Evolutionary conservation across 2,329 filamentous ascomycete species (phyloP).

Genomic region (Botryotinia narcissicola): DNA sequence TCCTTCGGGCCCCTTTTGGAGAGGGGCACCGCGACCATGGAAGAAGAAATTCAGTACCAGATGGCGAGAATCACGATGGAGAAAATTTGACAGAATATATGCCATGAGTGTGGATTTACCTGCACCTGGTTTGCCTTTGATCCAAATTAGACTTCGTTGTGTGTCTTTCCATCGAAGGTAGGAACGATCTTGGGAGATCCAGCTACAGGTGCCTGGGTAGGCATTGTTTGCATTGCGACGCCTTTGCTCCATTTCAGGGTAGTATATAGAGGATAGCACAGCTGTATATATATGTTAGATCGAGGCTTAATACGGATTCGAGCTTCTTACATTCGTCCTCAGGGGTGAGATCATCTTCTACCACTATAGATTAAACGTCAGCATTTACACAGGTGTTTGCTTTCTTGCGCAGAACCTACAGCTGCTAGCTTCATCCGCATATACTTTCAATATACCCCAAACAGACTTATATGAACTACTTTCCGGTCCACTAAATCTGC

Average conservation of each 20-base stretch:
- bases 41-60: conserved; percentile 40
- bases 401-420: background rate
- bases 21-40: conserved; percentile 36
- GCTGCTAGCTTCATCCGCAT: conserved; percentile 1
- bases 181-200: conserved; percentile 35
- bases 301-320: fast-evolving
- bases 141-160: conserved; percentile 39
- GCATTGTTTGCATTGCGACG: conserved; percentile 31
- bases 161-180: conserved; percentile 32
- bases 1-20: conserved; percentile 40
- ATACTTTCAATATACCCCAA: conserved; percentile 1
- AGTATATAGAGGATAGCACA: conserved; percentile 32
- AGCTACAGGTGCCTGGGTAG: conserved; percentile 37
- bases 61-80: background rate
- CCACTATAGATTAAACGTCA: conserved; percentile 3
- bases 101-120: conserved; percentile 44
- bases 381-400: background rate
- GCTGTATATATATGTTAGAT: background rate
- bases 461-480: conserved; percentile 5
- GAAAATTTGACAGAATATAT: conserved; percentile 35
- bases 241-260: conserved; percentile 36
- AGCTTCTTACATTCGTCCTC: background rate
- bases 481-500: conserved; percentile 21
- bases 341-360: background rate
- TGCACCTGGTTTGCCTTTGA: conserved; percentile 44